These are phyloP conservation scores for Marasmius tenuissimus DNA, from an alignment of 1,284 basidiomycete species.

Conservation along the genomic window DNA sequence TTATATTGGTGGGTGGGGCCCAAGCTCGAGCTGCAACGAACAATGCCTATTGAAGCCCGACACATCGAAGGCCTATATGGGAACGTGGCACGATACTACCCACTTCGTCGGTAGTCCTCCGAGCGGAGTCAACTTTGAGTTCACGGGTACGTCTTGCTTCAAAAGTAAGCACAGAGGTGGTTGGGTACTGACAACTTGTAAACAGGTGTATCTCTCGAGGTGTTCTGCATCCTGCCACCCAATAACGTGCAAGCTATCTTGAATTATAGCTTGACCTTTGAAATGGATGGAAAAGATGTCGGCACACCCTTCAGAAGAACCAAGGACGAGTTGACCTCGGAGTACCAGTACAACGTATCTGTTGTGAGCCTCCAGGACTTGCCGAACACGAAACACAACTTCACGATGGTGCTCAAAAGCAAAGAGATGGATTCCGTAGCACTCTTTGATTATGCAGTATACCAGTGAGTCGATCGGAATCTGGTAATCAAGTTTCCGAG, in stretches of 20 bases:
- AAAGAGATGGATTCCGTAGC: neutral
- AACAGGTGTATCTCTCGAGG: neutral
- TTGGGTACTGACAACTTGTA: neutral
- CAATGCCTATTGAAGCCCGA: neutral
- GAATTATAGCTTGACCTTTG: neutral
- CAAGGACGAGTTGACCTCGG: neutral
- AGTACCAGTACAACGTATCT: neutral
- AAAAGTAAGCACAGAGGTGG: neutral
- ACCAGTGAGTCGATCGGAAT: too few species aligned
- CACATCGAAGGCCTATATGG: neutral
- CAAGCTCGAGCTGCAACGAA: neutral
- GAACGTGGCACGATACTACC: neutral
- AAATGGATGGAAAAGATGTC: neutral
- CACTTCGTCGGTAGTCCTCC: neutral
- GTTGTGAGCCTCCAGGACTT: neutral
- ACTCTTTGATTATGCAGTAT: neutral
- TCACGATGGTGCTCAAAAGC: neutral
- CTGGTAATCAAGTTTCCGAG: too few species aligned
- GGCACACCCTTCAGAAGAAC: neutral
- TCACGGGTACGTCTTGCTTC: neutral
- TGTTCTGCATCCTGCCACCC: neutral
- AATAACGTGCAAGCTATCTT: neutral
- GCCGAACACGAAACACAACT: neutral
- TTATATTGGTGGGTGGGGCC: neutral
- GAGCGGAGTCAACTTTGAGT: neutral